Evolutionary conservation across 202 grass and related monocot genomes (phyloP).

Genomic region (Elaeis oleifera): DNA sequence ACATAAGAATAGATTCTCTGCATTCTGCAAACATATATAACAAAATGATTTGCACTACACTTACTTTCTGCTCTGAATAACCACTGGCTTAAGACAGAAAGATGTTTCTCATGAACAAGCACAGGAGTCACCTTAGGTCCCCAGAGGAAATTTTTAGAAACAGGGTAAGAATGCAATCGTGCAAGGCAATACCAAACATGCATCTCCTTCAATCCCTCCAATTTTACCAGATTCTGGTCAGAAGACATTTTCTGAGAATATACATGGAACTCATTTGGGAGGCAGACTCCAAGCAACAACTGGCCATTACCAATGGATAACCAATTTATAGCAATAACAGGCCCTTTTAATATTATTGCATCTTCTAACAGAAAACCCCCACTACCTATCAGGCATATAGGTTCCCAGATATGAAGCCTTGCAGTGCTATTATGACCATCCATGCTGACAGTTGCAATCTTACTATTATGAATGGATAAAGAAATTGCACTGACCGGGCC

Average conservation of each 20-base stretch:
- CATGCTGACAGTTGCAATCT: slow-evolving; percentile 57
- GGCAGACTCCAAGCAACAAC: slow-evolving; percentile 60
- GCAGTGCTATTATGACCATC: slow-evolving; percentile 33
- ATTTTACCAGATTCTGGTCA: slow-evolving; percentile 37
- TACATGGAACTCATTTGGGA: slow-evolving; percentile 65
- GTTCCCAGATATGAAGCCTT: slow-evolving; percentile 77
- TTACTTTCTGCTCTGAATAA: slow-evolving; percentile 35
- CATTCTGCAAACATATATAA: slow-evolving; percentile 26
- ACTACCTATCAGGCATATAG: slow-evolving; percentile 43
- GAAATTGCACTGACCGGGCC: slow-evolving; percentile 47
- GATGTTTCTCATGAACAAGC: slow-evolving; percentile 79
- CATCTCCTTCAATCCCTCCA: slow-evolving; percentile 37
- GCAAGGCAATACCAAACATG: slow-evolving; percentile 78
- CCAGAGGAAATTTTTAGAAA: slow-evolving; percentile 66
- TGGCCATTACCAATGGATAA: slow-evolving; percentile 70
- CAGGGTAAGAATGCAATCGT: slow-evolving; percentile 45
- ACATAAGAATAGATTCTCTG: slow-evolving; percentile 32
- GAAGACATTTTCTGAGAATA: slow-evolving; percentile 61
- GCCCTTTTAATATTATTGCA: slow-evolving; percentile 39
- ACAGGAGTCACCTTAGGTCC: slow-evolving; percentile 65
- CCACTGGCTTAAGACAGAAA: slow-evolving; percentile 71
- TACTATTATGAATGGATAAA: slow-evolving; percentile 58
- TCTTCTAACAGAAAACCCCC: slow-evolving; percentile 77
- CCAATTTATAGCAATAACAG: slow-evolving; percentile 70
- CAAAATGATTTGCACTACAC: slow-evolving; percentile 19